A percentile compares a stretch with the other conserved stretches of the same genome.
These are phyloP conservation scores for Kwoniella heveanensis DNA, from an alignment of 768 basidiomycete species.

Conservation along the genomic window DNA sequence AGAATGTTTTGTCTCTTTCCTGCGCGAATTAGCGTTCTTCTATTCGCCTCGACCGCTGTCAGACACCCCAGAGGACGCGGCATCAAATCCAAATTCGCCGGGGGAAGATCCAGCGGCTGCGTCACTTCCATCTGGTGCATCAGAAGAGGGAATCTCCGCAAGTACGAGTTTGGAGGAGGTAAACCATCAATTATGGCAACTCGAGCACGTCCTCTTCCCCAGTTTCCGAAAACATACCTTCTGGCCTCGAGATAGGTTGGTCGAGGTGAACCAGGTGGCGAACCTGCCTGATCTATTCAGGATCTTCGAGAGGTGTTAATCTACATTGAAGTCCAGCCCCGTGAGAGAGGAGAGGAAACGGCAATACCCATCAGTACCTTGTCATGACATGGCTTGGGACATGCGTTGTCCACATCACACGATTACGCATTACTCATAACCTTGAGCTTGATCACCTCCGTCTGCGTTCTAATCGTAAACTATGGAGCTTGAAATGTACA, in stretches of 20 bases:
- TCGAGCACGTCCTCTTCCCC: slow-evolving; percentile 88
- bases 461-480: no score
- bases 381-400: no score
- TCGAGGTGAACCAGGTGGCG: slow-evolving; percentile 82
- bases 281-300: slow-evolving; percentile 88
- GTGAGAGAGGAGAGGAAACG: no score
- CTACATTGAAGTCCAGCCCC: no score
- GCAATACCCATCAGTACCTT: no score
- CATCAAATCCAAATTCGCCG: not conserved
- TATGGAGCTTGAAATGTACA: no score
- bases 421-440: no score
- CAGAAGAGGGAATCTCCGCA: not conserved
- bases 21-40: slow-evolving; percentile 88
- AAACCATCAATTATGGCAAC: slow-evolving; percentile 71
- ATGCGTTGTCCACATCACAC: no score
- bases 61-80: slow-evolving; percentile 8
- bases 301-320: slow-evolving; percentile 86
- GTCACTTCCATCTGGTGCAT: not conserved
- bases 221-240: slow-evolving; percentile 74
- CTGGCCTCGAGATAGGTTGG: slow-evolving; percentile 70
- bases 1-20: slow-evolving; percentile 80
- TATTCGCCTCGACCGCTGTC: slow-evolving; percentile 68
- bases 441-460: no score
- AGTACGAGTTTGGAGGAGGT: slow-evolving; percentile 52
- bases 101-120: not conserved